Conservation (phyloP, 176 grass and related monocot genomes). For the Canna indica region DNA sequence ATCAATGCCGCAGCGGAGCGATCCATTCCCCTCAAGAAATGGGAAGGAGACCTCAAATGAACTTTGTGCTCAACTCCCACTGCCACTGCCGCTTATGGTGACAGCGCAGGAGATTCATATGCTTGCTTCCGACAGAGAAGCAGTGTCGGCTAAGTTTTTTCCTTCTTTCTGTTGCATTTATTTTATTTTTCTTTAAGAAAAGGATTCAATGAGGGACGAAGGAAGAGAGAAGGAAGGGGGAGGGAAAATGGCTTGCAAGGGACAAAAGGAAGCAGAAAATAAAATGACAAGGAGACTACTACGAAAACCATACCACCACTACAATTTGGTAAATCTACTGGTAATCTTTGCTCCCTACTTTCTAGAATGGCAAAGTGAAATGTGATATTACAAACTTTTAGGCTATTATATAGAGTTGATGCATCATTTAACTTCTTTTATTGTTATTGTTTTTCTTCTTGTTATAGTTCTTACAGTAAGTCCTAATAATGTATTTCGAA, state of each 20-base stretch:
- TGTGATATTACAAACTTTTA: no score
- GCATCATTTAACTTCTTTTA: no score
- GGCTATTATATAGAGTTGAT: no score
- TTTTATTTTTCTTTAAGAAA: neutral
- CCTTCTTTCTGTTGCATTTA: neutral
- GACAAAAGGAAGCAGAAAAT: slow-evolving; percentile 5
- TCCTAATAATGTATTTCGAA: neutral
- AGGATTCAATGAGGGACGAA: neutral
- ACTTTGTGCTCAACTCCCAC: neutral
- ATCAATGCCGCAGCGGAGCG: neutral
- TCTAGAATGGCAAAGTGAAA: no score
- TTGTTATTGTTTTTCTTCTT: no score
- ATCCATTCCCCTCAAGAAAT: neutral
- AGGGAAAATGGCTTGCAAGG: neutral
- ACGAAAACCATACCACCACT: no score
- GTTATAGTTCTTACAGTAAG: no score
- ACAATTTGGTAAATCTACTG: no score
- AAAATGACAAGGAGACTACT: no score
- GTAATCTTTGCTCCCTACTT: no score
- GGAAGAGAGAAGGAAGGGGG: neutral
- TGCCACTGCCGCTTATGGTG: neutral
- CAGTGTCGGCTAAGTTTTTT: slow-evolving; percentile 8
- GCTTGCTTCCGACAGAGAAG: slow-evolving; percentile 16
- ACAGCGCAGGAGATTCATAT: slow-evolving; percentile 16
- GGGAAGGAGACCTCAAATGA: neutral